A percentile compares a stretch with the other conserved stretches of the same genome.
These are phyloP conservation scores for Amphicarpaea edgeworthii DNA, from an alignment of 306 rosid genomes.

Conservation along the genomic window DNA sequence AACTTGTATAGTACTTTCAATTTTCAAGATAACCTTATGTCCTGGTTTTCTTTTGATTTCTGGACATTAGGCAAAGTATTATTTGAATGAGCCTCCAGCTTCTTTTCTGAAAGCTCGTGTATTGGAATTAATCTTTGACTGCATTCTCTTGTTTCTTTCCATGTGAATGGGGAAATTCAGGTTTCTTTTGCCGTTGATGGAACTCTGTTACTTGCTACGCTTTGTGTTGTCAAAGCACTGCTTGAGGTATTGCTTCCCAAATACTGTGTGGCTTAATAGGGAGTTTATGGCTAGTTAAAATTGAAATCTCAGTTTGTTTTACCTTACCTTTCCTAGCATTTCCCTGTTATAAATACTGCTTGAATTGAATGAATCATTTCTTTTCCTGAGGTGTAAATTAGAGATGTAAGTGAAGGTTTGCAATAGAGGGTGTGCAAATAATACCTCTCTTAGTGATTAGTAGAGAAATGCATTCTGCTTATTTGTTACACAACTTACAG, in stretches of 20 bases:
- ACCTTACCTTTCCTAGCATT: not conserved
- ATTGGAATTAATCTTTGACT: constrained; percentile 6
- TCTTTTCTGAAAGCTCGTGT: constrained; percentile 28
- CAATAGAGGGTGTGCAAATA: not conserved
- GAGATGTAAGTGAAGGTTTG: not conserved
- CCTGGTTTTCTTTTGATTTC: constrained; percentile 40
- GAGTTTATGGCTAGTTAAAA: constrained; percentile 26
- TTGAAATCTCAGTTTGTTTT: constrained; percentile 20
- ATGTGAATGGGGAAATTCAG: constrained; percentile 51
- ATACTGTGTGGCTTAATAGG: constrained; percentile 17
- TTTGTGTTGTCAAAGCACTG: constrained; percentile 74
- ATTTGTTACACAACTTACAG: not conserved
- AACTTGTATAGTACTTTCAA: not conserved
- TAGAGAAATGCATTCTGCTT: not conserved
- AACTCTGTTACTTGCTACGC: constrained; percentile 71
- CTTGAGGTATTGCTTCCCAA: constrained; percentile 66
- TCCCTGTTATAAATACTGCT: not conserved
- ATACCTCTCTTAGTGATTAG: not conserved
- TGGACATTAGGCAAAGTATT: constrained; percentile 14
- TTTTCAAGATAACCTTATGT: constrained; percentile 1
- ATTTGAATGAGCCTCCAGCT: not conserved
- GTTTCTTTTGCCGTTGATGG: constrained; percentile 87
- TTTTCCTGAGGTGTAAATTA: constrained; percentile 28
- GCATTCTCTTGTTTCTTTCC: constrained; percentile 28
- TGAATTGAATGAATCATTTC: constrained; percentile 9